Evolutionary conservation across 352 stramenopile species (phyloP).

Genomic region (Pythium apleroticum): DNA sequence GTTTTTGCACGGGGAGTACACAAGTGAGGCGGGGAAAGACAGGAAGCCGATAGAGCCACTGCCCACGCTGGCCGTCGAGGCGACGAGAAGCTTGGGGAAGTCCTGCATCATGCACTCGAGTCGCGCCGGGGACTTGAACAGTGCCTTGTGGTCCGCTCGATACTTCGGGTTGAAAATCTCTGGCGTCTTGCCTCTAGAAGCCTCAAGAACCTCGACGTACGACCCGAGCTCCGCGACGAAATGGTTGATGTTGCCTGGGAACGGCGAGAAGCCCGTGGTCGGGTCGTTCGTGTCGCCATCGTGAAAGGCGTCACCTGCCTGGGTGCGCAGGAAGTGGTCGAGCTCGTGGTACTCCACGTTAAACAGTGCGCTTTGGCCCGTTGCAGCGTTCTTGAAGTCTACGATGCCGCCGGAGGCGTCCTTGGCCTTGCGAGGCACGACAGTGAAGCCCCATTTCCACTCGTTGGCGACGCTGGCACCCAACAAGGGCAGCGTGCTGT

Average conservation of each 20-base stretch:
- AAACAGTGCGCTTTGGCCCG: slow-evolving; percentile 40
- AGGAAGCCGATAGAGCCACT: slow-evolving; percentile 41
- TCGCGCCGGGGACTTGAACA: slow-evolving; percentile 63
- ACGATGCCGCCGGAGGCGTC: slow-evolving; percentile 81
- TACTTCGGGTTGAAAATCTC: slow-evolving; percentile 80
- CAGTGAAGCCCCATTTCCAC: slow-evolving; percentile 93
- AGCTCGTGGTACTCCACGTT: slow-evolving; percentile 81
- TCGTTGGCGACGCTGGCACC: slow-evolving; percentile 83
- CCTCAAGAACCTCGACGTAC: slow-evolving; percentile 51
- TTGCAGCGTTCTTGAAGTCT: slow-evolving; percentile 38
- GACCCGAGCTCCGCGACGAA: slow-evolving; percentile 50
- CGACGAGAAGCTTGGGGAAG: slow-evolving; percentile 62
- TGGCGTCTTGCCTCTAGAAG: slow-evolving; percentile 52
- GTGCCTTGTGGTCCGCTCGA: slow-evolving; percentile 28
- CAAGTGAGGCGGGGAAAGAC: slow-evolving; percentile 52
- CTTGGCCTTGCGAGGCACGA: slow-evolving; percentile 92
- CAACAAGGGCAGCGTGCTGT: slow-evolving; percentile 88
- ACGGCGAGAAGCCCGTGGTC: slow-evolving; percentile 50
- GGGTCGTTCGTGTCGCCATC: slow-evolving; percentile 66
- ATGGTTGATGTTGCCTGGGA: slow-evolving; percentile 79
- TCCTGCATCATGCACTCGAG: slow-evolving; percentile 85
- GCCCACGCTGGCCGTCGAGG: slow-evolving; percentile 23
- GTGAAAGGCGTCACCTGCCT: slow-evolving; percentile 40
- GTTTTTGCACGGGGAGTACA: slow-evolving; percentile 82
- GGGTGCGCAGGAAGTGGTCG: slow-evolving; percentile 59